These are phyloP conservation scores for Entomortierella beljakovae DNA, from an alignment of 192 early-diverging fungal genomes.

Conservation along the genomic window DNA sequence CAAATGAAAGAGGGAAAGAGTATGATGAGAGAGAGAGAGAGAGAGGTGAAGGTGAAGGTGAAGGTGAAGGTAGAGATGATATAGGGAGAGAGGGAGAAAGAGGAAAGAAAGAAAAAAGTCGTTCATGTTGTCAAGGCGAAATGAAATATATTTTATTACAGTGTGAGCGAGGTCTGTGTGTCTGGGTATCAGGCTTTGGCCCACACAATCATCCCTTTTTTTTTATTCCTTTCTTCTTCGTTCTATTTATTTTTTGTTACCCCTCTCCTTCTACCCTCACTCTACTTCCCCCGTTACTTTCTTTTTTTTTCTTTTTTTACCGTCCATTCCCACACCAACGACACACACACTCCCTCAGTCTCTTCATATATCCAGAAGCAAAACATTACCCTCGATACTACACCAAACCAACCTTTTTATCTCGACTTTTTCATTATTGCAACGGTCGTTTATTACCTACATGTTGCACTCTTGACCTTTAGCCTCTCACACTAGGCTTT, in stretches of 20 bases:
- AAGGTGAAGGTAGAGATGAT: no score
- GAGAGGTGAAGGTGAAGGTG: background rate
- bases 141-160: background rate
- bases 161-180: background rate
- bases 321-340: background rate
- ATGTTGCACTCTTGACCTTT: conserved; percentile 37
- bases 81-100: background rate
- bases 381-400: background rate
- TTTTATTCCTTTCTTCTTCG: conserved; percentile 7
- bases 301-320: background rate
- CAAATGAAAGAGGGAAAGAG: background rate
- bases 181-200: background rate
- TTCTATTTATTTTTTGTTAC: background rate
- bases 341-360: background rate
- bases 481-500: background rate
- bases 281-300: background rate
- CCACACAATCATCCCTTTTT: background rate
- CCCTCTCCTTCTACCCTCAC: background rate
- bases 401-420: background rate
- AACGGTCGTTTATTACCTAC: conserved; percentile 14
- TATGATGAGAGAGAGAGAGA: background rate
- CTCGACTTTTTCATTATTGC: background rate
- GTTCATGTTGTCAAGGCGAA: background rate
- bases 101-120: background rate
- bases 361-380: background rate